A percentile compares a stretch with the other conserved stretches of the same genome.
These are phyloP conservation scores for Sporothrix globosa DNA, from an alignment of 2,329 filamentous ascomycete genomes.

Conservation along the genomic window DNA sequence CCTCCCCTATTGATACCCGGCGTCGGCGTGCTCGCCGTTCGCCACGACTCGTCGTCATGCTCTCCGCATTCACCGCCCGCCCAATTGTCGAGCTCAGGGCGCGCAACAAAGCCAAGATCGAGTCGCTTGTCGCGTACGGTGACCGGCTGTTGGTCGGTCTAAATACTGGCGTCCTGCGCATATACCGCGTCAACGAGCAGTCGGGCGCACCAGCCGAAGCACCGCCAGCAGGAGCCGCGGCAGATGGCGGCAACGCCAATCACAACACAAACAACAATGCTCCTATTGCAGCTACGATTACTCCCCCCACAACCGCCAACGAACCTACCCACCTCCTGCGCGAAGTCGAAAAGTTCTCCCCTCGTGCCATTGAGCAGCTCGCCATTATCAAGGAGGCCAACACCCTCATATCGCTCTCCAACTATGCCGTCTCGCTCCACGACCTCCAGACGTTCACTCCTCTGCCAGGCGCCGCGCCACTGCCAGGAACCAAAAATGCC, in stretches of 20 bases:
- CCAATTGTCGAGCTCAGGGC: conserved; percentile 95
- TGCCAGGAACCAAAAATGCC: conserved; percentile 84
- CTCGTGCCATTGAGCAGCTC: conserved; percentile 86
- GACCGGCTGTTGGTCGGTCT: conserved; percentile 91
- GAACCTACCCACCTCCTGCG: conserved; percentile 77
- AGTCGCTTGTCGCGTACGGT: conserved; percentile 90
- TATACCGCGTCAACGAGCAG: conserved; percentile 85
- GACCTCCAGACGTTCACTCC: conserved; percentile 83
- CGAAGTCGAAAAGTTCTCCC: conserved; percentile 92
- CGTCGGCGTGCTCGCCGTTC: conserved; percentile 8
- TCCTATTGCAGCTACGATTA: not conserved
- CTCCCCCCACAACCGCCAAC: conserved; percentile 42
- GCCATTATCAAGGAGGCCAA: conserved; percentile 95
- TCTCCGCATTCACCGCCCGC: conserved; percentile 95
- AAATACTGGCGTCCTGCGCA: conserved; percentile 82
- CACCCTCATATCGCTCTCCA: conserved; percentile 86
- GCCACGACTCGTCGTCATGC: conserved; percentile 63
- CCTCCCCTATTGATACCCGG: conserved; percentile 6
- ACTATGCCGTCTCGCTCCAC: conserved; percentile 85
- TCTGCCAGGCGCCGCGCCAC: conserved; percentile 64
- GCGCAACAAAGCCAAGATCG: conserved; percentile 95
- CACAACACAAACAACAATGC: conserved; percentile 34
- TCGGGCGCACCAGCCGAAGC: conserved; percentile 37
- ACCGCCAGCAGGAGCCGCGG: conserved; percentile 35
- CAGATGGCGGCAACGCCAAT: conserved; percentile 20